Evolutionary conservation across 768 basidiomycete species (phyloP).

Genomic region (Calocybe gangraenosa): DNA sequence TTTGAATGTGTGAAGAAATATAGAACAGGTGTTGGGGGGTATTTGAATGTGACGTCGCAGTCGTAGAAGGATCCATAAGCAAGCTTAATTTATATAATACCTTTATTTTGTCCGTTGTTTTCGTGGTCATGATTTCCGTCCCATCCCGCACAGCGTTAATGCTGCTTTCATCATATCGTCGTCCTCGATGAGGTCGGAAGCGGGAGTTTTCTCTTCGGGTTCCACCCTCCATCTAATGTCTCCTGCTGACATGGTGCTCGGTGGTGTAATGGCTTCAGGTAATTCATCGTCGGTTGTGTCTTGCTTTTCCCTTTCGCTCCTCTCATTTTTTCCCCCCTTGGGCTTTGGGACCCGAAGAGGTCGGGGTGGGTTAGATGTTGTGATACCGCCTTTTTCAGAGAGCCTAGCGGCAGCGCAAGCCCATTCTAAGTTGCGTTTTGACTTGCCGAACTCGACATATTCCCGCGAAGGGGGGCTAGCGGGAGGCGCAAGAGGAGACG

Average conservation of each 20-base stretch:
- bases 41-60: constrained; percentile 1
- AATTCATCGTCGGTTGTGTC: constrained; percentile 64
- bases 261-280: constrained; percentile 63
- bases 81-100: constrained; percentile 16
- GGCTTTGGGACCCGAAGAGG: constrained; percentile 6
- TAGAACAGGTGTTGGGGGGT: neutral
- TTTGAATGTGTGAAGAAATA: neutral
- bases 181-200: constrained; percentile 33
- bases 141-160: constrained; percentile 59
- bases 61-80: constrained; percentile 11
- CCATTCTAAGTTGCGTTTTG: constrained; percentile 63
- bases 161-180: constrained; percentile 72
- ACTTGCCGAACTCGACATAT: constrained; percentile 43
- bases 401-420: constrained; percentile 62
- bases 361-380: neutral
- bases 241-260: constrained; percentile 43
- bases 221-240: constrained; percentile 33
- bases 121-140: constrained; percentile 21
- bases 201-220: constrained; percentile 16
- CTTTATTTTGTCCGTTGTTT: constrained; percentile 4
- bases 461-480: constrained; percentile 48
- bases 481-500: constrained; percentile 54
- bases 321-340: constrained; percentile 23
- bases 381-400: constrained; percentile 37
- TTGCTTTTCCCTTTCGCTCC: constrained; percentile 14